These are phyloP conservation scores for Cryphonectria nitschkei DNA, from an alignment of 2,329 filamentous ascomycete genomes.

Conservation along the genomic window DNA sequence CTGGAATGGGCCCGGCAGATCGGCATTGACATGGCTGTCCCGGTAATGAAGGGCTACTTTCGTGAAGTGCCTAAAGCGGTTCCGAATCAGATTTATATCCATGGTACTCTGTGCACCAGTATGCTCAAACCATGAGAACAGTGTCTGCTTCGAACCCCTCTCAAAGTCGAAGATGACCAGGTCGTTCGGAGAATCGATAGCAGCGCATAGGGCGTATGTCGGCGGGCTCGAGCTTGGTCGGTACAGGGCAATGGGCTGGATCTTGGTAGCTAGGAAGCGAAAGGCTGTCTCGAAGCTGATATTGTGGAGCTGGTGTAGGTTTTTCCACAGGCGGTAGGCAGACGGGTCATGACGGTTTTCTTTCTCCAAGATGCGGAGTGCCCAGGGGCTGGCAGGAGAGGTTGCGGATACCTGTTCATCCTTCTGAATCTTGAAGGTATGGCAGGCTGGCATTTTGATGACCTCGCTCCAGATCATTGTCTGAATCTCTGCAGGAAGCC, in stretches of 20 bases:
- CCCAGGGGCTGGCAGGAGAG: neutral
- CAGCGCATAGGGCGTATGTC: neutral
- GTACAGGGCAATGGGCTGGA: neutral
- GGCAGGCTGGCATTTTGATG: slow-evolving; percentile 30
- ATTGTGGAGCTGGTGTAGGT: slow-evolving; percentile 13
- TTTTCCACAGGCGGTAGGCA: slow-evolving; percentile 21
- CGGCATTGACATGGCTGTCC: neutral
- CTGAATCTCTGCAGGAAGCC: slow-evolving; percentile 31
- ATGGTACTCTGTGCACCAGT: neutral
- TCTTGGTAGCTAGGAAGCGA: neutral
- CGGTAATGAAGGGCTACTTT: slow-evolving; percentile 25
- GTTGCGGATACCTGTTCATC: neutral
- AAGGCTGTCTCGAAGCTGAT: slow-evolving; percentile 25
- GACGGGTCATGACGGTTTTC: slow-evolving; percentile 3
- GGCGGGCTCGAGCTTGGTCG: neutral
- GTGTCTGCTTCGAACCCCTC: neutral
- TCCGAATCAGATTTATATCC: slow-evolving; percentile 1
- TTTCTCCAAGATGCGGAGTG: neutral
- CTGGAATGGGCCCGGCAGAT: slow-evolving; percentile 7
- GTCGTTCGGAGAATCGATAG: slow-evolving; percentile 27
- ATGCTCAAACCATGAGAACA: slow-evolving; percentile 23
- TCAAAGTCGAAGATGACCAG: slow-evolving; percentile 32
- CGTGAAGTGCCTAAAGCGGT: slow-evolving; percentile 9
- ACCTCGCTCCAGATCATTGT: slow-evolving; percentile 30
- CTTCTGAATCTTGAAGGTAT: slow-evolving; percentile 21